These are phyloP conservation scores for Tanozyma kutaoensis DNA, from an alignment of 805 yeast species.

Conservation along the genomic window DNA sequence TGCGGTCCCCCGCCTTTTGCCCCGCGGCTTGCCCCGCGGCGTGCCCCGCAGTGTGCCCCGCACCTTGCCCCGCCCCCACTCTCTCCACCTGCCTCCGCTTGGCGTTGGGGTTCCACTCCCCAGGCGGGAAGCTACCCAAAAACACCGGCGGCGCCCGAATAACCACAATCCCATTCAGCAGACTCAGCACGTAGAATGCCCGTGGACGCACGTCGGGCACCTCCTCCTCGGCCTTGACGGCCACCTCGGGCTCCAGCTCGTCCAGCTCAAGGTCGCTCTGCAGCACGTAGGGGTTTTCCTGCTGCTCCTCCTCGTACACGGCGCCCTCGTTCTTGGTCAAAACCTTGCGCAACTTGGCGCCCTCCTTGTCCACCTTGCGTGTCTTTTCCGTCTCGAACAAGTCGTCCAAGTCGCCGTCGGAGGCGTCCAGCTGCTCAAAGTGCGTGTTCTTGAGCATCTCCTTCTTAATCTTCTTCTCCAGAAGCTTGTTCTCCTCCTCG, in stretches of 20 bases:
- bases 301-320: constrained; percentile 81
- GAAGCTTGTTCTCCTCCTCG: constrained; percentile 87
- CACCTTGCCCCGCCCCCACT: too few relatives aligned
- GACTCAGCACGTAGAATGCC: constrained; percentile 10
- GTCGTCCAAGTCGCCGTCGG: constrained; percentile 51
- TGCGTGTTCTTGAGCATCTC: constrained; percentile 79
- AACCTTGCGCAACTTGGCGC: constrained; percentile 73
- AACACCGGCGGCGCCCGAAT: constrained; percentile 52
- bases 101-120: constrained; percentile 73
- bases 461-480: constrained; percentile 69
- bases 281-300: constrained; percentile 51
- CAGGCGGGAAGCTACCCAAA: constrained; percentile 55
- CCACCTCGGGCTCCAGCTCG: constrained; percentile 24
- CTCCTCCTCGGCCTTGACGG: constrained; percentile 19
- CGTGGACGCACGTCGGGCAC: constrained; percentile 9
- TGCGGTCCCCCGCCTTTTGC: constrained; percentile 18
- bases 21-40: constrained; percentile 18
- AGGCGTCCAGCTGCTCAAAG: constrained; percentile 44
- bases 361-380: constrained; percentile 80
- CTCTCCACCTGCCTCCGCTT: constrained; percentile 19
- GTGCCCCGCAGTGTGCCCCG: constrained; percentile 1
- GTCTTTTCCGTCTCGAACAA: constrained; percentile 45
- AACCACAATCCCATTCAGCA: constrained; percentile 33
- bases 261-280: constrained; percentile 47
- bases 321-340: constrained; percentile 78